phyloP scores from a whole-genome alignment of 1,284 basidiomycete species.

The Sphaerobolus stellatus region DNA sequence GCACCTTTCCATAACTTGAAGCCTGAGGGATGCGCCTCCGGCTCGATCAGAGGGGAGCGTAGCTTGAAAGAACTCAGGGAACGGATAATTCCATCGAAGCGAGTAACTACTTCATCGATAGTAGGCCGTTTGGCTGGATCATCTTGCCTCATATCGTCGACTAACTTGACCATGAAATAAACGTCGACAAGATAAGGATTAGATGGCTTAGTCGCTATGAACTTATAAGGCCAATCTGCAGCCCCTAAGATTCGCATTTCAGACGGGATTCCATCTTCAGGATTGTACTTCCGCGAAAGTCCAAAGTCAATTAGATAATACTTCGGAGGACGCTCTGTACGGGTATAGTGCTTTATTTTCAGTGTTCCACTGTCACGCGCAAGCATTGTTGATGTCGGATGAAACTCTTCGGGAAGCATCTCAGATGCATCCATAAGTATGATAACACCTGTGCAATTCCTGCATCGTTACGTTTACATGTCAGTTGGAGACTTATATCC shows the following conservation, averaged over 20 bases:
- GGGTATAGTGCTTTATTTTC: constrained; percentile 23
- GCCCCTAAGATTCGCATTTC: constrained; percentile 22
- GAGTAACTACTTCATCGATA: too few relatives aligned
- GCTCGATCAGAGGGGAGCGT: too few relatives aligned
- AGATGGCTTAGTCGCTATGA: constrained; percentile 2
- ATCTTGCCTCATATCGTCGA: constrained; percentile 31
- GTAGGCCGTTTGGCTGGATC: constrained; percentile 33
- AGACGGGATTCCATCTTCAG: constrained; percentile 14
- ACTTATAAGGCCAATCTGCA: constrained; percentile 25
- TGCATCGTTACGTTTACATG: constrained; percentile 17
- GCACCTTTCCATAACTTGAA: too few relatives aligned
- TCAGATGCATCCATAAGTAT: constrained; percentile 36
- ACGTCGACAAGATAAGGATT: constrained; percentile 27
- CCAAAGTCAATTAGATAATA: constrained; percentile 41
- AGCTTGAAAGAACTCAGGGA: too few relatives aligned
- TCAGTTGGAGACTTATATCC: too few relatives aligned
- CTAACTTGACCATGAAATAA: constrained; percentile 32
- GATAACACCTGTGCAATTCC: constrained; percentile 39
- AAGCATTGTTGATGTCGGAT: constrained; percentile 18
- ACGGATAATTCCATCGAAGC: too few relatives aligned
- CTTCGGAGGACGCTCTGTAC: constrained; percentile 31
- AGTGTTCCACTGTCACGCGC: too few relatives aligned
- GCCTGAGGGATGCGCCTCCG: too few relatives aligned
- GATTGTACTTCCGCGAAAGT: constrained; percentile 31
- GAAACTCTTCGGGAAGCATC: constrained; percentile 29